A percentile compares a stretch with the other conserved stretches of the same genome.
Conservation (phyloP, 257 asterid genomes). For the Ocimum tenuiflorum region DNA sequence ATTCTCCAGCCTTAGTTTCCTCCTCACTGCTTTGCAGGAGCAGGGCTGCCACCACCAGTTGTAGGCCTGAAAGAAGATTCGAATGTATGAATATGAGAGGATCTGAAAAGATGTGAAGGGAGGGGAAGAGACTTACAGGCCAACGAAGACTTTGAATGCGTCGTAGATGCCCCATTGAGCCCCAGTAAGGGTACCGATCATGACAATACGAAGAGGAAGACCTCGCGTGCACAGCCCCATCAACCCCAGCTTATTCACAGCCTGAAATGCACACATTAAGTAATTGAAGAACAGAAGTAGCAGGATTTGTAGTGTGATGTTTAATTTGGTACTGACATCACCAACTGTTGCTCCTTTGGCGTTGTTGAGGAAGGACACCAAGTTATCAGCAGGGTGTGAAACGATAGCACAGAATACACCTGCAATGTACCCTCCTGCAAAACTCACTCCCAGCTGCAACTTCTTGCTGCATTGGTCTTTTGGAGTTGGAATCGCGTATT, state of each 20-base stretch:
- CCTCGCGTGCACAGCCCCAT: slow-evolving; percentile 81
- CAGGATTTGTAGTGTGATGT: too few species aligned
- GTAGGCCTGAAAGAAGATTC: slow-evolving; percentile 55
- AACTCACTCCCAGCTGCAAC: slow-evolving; percentile 79
- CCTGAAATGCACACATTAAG: slow-evolving; percentile 31
- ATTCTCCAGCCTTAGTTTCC: too few species aligned
- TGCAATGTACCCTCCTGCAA: slow-evolving; percentile 73
- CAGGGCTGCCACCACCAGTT: slow-evolving; percentile 58
- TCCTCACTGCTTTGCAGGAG: slow-evolving; percentile 42
- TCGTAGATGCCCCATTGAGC: slow-evolving; percentile 98
- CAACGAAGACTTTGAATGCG: slow-evolving; percentile 86
- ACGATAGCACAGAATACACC: slow-evolving; percentile 75
- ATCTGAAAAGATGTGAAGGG: background rate
- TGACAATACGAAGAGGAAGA: slow-evolving; percentile 87
- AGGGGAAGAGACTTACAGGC: slow-evolving; percentile 55
- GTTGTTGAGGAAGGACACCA: slow-evolving; percentile 85
- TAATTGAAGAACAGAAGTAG: background rate
- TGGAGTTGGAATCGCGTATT: slow-evolving; percentile 61
- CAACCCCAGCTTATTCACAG: slow-evolving; percentile 71
- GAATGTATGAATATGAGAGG: background rate
- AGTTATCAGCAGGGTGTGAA: slow-evolving; percentile 86
- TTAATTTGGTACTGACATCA: slow-evolving; percentile 41
- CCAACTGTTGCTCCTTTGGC: slow-evolving; percentile 78
- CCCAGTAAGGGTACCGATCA: slow-evolving; percentile 97
- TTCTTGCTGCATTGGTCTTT: slow-evolving; percentile 67